A percentile compares a stretch with the other conserved stretches of the same genome.
Evolutionary conservation across 306 rosid species (phyloP).

Genomic region (Fragaria ananassa): DNA sequence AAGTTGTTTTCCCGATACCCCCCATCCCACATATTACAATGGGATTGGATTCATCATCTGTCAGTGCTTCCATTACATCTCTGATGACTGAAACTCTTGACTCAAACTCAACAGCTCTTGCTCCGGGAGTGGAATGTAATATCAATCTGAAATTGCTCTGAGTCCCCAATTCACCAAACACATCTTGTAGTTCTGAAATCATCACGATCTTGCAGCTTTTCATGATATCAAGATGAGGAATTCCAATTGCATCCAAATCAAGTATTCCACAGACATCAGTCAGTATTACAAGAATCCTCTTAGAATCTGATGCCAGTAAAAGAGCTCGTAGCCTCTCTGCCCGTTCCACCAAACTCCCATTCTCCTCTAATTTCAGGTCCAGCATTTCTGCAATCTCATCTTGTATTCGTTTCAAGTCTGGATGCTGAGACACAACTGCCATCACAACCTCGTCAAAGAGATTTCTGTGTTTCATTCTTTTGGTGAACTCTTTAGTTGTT

Average conservation of each 20-base stretch:
- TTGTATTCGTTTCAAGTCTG: slow-evolving; percentile 8
- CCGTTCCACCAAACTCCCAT: background rate
- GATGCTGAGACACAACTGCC: slow-evolving; percentile 1
- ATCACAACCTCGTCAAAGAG: slow-evolving; percentile 12
- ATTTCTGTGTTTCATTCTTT: background rate
- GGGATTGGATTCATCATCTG: slow-evolving; percentile 9
- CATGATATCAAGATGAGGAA: background rate
- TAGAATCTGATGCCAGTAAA: background rate
- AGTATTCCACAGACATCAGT: background rate
- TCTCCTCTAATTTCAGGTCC: background rate
- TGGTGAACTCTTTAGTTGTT: background rate
- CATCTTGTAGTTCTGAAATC: background rate
- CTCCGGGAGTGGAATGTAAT: background rate
- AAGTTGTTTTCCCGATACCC: slow-evolving; percentile 10
- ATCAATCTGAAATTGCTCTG: background rate
- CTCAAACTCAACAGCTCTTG: background rate
- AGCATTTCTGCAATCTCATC: slow-evolving; percentile 7
- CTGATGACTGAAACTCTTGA: background rate
- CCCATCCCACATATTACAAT: slow-evolving; percentile 3
- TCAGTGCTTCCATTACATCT: background rate
- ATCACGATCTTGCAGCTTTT: slow-evolving; percentile 5
- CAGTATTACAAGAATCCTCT: slow-evolving; percentile 4
- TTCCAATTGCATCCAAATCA: slow-evolving; percentile 14
- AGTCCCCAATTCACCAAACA: background rate
- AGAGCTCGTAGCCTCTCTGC: background rate